Evolutionary conservation across 2,329 filamentous ascomycete species (phyloP).

Genomic region (Parascedosporium putredinis): DNA sequence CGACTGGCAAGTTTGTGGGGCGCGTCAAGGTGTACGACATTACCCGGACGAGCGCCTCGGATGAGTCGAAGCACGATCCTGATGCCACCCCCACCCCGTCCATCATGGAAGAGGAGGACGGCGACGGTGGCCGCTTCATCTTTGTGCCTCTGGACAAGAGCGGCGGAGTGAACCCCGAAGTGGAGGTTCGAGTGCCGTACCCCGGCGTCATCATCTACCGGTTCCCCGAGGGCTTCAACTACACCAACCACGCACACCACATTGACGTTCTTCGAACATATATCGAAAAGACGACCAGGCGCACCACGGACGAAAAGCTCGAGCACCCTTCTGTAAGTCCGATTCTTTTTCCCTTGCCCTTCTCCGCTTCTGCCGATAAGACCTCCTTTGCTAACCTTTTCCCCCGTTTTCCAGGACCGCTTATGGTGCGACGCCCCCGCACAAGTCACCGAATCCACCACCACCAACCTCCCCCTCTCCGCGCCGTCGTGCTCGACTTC

Average conservation of each 20-base stretch:
- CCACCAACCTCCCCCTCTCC: not conserved
- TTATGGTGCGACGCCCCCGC: constrained; percentile 6
- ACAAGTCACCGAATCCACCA: not conserved
- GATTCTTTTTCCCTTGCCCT: constrained; percentile 11
- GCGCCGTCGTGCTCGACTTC: constrained; percentile 45
- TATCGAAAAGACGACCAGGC: constrained; percentile 29
- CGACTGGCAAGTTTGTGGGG: constrained; percentile 37
- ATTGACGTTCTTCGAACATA: constrained; percentile 29
- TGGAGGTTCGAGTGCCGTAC: constrained; percentile 30
- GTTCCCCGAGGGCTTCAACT: constrained; percentile 41
- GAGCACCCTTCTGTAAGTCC: constrained; percentile 19
- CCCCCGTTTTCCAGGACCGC: not conserved
- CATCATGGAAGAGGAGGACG: not conserved
- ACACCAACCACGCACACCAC: constrained; percentile 39
- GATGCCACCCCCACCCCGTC: not conserved
- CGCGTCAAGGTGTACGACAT: constrained; percentile 15
- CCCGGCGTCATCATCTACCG: constrained; percentile 43
- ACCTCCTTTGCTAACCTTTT: not conserved
- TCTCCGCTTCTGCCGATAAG: no score
- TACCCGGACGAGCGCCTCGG: not conserved
- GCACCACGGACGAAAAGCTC: constrained; percentile 26
- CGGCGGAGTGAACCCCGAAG: constrained; percentile 33
- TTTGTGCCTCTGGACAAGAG: constrained; percentile 30
- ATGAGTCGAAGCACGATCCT: not conserved
- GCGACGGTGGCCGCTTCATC: constrained; percentile 17